Base-by-base conservation (phyloP, 441 rosid species). In the Eruca vesicaria region DNA sequence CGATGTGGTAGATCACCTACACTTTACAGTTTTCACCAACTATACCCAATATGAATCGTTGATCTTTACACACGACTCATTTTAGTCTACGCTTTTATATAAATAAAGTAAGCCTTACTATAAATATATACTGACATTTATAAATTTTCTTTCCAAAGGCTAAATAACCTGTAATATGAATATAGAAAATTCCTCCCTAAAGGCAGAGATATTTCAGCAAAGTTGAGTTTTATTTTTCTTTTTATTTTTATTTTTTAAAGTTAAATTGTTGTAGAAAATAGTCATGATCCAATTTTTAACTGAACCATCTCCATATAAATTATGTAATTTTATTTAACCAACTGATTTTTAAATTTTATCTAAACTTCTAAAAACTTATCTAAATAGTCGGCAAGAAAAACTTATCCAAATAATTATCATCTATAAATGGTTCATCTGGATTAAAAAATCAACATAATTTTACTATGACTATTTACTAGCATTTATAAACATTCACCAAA, bases 11-110 rank as follows among this genome's bases (percentile, higher is more conserved):
- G 78, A 73, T 55, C 28, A 72, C 74, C 69, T 23, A 70, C 38
- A 48, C 73, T 66, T 72, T 78, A 77, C 63, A 66, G 72, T 70
- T 56, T 66, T 59, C 77, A 71, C 77, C 80, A 71, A 71, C 72
- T 76, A 68, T 67, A 50, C 41, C 78, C 67, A 21, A 45, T 66
- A 58, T 66, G 59, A 74, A 74, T 74, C 31, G 72, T 74, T 74
- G 67, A 66, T 53, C 56, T 65, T 43, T 35, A 48, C 61, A 53
- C 32, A 53, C 53, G 7, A 67, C 16, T 67, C 11, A 18, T 23
- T 15, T 45, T 64, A 70, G 71, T 45, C 19, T 57, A 63, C 59
- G 33, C 60, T 76, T 76, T 43, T 32, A 45, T 18, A 14, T 15
- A 36, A 10, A 75, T 62, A 68, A 31, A 68, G 69, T 53, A 56